Percentiles rank a stretch among this genome's conserved stretches.
Evolutionary conservation across 1,284 basidiomycete species (phyloP).

Genomic region (Exobasidium rhododendri): DNA sequence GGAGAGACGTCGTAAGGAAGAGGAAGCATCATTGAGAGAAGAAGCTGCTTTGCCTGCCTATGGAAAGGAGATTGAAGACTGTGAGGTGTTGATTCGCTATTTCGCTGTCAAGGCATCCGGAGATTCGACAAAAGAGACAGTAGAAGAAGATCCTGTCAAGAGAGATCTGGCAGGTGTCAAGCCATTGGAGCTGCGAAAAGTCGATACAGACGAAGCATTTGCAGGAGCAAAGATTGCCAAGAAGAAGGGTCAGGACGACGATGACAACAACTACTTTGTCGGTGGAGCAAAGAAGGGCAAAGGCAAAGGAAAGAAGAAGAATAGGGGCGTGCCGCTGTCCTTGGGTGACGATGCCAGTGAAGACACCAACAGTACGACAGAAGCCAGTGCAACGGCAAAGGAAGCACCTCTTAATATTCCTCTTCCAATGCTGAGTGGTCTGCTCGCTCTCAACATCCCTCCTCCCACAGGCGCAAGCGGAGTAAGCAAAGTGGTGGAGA

Average conservation of each 20-base stretch:
- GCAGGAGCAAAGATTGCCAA: conserved; percentile 70
- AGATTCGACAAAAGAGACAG: conserved; percentile 15
- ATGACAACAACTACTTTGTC: conserved; percentile 79
- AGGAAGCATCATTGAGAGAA: conserved; percentile 77
- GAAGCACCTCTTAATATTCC: conserved; percentile 68
- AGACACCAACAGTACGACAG: conserved; percentile 18
- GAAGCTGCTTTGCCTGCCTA: conserved; percentile 88
- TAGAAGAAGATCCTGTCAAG: conserved; percentile 9
- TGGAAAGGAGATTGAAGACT: conserved; percentile 92
- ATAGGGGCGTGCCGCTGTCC: conserved; percentile 33
- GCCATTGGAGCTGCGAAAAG: conserved; percentile 77
- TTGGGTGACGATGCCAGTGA: conserved; percentile 17
- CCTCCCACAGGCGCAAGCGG: conserved; percentile 77
- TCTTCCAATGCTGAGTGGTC: conserved; percentile 77
- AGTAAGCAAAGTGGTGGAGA: conserved; percentile 77
- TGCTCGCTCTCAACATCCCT: conserved; percentile 83
- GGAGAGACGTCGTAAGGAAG: conserved; percentile 74
- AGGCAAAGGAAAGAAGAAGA: conserved; percentile 57
- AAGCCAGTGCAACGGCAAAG: conserved; percentile 20
- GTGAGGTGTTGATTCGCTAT: conserved; percentile 80
- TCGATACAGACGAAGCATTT: conserved; percentile 65
- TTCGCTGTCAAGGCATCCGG: conserved; percentile 60
- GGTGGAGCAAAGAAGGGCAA: conserved; percentile 69
- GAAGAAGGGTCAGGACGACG: conserved; percentile 77
- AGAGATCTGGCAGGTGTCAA: conserved; percentile 62